These are phyloP conservation scores for Hericium alpestre DNA, from an alignment of 768 basidiomycete species.

Conservation along the genomic window DNA sequence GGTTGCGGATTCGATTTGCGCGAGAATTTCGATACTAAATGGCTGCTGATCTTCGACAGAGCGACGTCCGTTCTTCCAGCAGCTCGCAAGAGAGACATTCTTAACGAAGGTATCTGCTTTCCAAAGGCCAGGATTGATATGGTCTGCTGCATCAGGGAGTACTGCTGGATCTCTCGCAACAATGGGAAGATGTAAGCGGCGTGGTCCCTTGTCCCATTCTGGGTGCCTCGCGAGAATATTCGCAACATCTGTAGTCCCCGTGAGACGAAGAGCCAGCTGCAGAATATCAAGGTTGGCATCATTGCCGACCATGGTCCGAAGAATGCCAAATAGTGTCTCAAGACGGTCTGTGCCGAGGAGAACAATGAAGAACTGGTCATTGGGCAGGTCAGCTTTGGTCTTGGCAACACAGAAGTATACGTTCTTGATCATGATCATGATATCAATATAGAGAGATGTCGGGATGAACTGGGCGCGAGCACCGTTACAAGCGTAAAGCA, in stretches of 20 bases:
- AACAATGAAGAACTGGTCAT: conserved; percentile 11
- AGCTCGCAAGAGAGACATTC: neutral
- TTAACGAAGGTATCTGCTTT: neutral
- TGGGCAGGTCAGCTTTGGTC: conserved; percentile 11
- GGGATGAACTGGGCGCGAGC: conserved; percentile 19
- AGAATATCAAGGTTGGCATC: neutral
- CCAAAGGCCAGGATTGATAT: neutral
- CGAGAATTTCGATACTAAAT: neutral
- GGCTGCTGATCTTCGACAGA: neutral
- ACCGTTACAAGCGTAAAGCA: conserved; percentile 5
- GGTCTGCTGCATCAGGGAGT: neutral
- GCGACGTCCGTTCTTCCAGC: neutral
- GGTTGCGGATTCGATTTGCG: neutral
- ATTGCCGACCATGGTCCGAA: conserved; percentile 1
- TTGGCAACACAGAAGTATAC: conserved; percentile 28
- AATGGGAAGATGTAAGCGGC: neutral
- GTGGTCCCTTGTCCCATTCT: neutral
- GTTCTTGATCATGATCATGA: conserved; percentile 30
- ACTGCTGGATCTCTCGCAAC: neutral
- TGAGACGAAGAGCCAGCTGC: neutral
- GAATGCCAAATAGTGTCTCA: conserved; percentile 7
- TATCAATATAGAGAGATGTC: conserved; percentile 19
- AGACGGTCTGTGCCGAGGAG: conserved; percentile 16
- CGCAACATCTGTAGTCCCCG: neutral
- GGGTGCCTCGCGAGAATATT: neutral